These are phyloP conservation scores for Cucurbita ficifolia DNA, from an alignment of 306 rosid species.

Conservation along the genomic window DNA sequence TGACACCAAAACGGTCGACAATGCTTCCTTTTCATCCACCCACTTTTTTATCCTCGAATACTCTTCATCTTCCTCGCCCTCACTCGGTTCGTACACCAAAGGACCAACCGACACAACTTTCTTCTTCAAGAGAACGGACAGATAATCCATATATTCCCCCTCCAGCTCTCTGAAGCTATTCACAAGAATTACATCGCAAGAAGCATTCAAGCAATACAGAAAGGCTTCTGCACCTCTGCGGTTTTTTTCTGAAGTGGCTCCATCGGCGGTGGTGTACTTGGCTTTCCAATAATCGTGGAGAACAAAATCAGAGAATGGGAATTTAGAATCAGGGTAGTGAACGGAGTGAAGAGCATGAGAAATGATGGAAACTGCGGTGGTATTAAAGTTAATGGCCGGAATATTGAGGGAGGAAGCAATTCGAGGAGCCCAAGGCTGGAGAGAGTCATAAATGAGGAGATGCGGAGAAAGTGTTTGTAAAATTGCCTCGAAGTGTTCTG, in stretches of 20 bases:
- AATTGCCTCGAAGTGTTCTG: slow-evolving; percentile 7
- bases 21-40: not conserved
- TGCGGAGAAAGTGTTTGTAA: slow-evolving; percentile 7
- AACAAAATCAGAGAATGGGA: not conserved
- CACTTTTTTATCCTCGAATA: not conserved
- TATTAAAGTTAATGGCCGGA: slow-evolving; percentile 8
- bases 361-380: not conserved
- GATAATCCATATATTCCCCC: slow-evolving; percentile 8
- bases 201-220: not conserved
- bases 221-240: not conserved
- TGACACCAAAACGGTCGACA: slow-evolving; percentile 12
- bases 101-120: slow-evolving; percentile 13
- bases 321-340: not conserved
- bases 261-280: not conserved
- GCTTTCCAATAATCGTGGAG: not conserved
- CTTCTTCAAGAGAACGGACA: not conserved
- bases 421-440: slow-evolving; percentile 19
- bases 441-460: slow-evolving; percentile 17
- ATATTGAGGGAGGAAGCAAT: slow-evolving; percentile 9
- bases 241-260: not conserved
- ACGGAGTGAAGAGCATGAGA: not conserved
- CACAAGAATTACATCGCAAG: not conserved
- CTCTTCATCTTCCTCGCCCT: not conserved
- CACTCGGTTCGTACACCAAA: slow-evolving; percentile 1
- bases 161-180: slow-evolving; percentile 9